Conservation (phyloP, 805 yeast species). For the Metahyphopichia silvanorum region DNA sequence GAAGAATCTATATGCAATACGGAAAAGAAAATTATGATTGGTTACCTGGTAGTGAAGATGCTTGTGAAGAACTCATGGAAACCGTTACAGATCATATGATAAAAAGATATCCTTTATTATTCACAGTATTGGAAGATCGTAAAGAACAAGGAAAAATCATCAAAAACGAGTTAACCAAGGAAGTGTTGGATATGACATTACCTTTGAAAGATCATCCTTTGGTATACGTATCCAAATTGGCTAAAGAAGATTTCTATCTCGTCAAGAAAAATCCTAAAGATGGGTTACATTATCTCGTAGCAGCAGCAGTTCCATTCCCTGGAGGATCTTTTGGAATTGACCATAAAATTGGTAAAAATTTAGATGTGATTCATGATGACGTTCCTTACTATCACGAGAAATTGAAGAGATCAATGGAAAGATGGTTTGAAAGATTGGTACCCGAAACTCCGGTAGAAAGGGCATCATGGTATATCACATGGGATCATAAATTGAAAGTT, state of each 20-base stretch:
- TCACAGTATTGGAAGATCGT: conserved; percentile 41
- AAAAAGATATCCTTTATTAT: conserved; percentile 60
- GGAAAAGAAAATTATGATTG: conserved; percentile 63
- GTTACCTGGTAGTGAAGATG: conserved; percentile 62
- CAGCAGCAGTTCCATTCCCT: conserved; percentile 77
- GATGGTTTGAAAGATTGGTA: conserved; percentile 64
- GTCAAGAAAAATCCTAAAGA: conserved; percentile 53
- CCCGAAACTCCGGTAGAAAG: conserved; percentile 65
- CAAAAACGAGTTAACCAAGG: conserved; percentile 60
- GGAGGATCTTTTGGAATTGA: conserved; percentile 71
- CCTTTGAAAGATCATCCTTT: conserved; percentile 67
- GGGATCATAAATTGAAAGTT: conserved; percentile 63
- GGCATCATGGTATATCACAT: conserved; percentile 71
- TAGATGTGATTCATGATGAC: conserved; percentile 62
- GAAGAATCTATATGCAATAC: conserved; percentile 52
- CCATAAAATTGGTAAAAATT: conserved; percentile 55
- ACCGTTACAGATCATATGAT: conserved; percentile 57
- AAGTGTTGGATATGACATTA: conserved; percentile 53
- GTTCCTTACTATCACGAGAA: conserved; percentile 71
- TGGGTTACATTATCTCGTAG: conserved; percentile 60
- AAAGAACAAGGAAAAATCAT: conserved; percentile 49
- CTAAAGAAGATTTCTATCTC: conserved; percentile 72
- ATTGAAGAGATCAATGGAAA: conserved; percentile 66
- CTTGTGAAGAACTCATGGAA: conserved; percentile 62
- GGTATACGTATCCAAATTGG: conserved; percentile 60